Base-by-base conservation (phyloP, 768 basidiomycete species). In the Pholiota conissans region DNA sequence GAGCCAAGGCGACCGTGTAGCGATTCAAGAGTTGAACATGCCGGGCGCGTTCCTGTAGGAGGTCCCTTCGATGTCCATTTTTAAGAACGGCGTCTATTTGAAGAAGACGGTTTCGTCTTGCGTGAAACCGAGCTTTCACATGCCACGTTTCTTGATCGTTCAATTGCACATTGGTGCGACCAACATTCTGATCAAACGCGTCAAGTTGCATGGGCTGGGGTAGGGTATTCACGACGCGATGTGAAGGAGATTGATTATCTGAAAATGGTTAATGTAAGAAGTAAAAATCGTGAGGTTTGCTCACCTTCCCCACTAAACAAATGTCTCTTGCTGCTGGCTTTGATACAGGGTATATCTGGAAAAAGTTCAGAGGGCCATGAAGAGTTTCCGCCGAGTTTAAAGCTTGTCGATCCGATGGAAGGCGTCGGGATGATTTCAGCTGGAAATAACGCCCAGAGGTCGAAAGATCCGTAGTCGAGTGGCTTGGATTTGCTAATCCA, bases 1-100 rank as follows among this genome's bases (percentile, higher is more conserved):
- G 63, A 5, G 65, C 61, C 6, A 63, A 50, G 18, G 65, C 63
- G 22, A 66, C 56, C 7, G 46, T 60, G 45, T 66, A 66, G 4
- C 62, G 65, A 28, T 24, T 52, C 7, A 62, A 29, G 22, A 59
- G 32, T 16, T 28, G 11, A 22, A 59, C 24, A 42, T 58, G 39
- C 24, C 49, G 22, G 6, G 47, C 24, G 27, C 55, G 61, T 47
- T 62, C 55, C 16, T 62, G 37, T 13, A 29, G 34, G 18, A 61
- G 45, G 27, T 34, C 29, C 40, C 30, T 20, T 16, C 9, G 26
- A 8, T 32, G 50, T 37, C 51, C 55, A 16, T 50, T 42, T 37
- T 29, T n/a, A 18, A 59, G 30, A 30, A 49, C 24, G 22, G 27
- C 30, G 30, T 56, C 50, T 45, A 58, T 49, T 32, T 35, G 47